A percentile compares a stretch with the other conserved stretches of the same genome.
Conservation (phyloP, 1,284 basidiomycete species). For the Heliocybe sulcata region DNA sequence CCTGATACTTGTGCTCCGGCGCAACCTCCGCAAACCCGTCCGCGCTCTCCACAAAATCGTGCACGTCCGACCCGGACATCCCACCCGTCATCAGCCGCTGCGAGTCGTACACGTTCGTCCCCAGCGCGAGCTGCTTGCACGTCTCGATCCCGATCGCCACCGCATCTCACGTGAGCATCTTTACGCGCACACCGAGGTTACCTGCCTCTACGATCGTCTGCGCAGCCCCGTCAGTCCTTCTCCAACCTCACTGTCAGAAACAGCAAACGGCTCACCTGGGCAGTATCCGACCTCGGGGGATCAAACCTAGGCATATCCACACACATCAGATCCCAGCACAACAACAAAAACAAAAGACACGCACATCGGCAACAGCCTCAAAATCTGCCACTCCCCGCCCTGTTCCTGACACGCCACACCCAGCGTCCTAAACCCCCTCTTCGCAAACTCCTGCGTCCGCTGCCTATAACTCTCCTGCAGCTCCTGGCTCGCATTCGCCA, state of each 20-base stretch:
- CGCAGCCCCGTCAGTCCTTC: too few relatives aligned
- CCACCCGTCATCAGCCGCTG: constrained; percentile 43
- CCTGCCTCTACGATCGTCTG: constrained; percentile 43
- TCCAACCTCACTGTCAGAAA: too few relatives aligned
- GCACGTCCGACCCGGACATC: constrained; percentile 45
- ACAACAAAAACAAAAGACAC: too few relatives aligned
- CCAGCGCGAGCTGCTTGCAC: constrained; percentile 27
- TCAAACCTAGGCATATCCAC: too few relatives aligned
- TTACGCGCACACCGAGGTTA: constrained; percentile 42
- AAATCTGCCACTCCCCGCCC: constrained; percentile 35
- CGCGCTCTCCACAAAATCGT: constrained; percentile 44
- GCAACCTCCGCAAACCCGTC: constrained; percentile 53
- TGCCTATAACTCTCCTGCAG: constrained; percentile 33
- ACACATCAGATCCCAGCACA: too few relatives aligned
- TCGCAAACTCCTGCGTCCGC: constrained; percentile 34
- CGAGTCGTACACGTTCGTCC: constrained; percentile 49
- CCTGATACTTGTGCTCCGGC: constrained; percentile 42
- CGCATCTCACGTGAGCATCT: constrained; percentile 54
- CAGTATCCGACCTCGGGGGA: constrained; percentile 45
- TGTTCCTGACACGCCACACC: constrained; percentile 44
- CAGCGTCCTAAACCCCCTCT: constrained; percentile 43
- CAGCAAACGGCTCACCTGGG: constrained; percentile 10
- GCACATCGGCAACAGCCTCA: constrained; percentile 13
- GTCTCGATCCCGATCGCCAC: constrained; percentile 51
- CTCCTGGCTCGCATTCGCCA: constrained; percentile 30